Conservation (phyloP, 1,284 basidiomycete species). For the Agaricales sp. region DNA sequence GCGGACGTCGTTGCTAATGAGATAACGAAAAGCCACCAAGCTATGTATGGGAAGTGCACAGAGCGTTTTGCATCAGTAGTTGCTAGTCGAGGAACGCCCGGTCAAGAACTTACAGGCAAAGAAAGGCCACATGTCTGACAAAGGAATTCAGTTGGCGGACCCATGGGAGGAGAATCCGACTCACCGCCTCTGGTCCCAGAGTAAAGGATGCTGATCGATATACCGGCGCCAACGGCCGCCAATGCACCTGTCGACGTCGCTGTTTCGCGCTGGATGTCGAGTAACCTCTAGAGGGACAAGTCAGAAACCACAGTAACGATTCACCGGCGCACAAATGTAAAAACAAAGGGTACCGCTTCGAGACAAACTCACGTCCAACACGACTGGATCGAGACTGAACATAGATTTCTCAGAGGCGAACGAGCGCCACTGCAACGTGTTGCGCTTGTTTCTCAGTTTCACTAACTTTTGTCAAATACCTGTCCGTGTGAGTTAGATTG, state of each 20-base stretch:
- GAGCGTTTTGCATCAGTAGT: background rate
- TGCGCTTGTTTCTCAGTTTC: background rate
- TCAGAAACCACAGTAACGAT: background rate
- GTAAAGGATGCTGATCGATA: background rate
- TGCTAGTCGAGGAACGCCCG: background rate
- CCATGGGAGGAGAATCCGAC: background rate
- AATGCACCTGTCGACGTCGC: background rate
- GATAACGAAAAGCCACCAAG: background rate
- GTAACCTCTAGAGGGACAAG: background rate
- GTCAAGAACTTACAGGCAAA: background rate
- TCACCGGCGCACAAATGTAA: too few species aligned
- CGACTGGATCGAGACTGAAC: background rate
- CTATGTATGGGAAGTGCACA: too few species aligned
- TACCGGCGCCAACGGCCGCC: background rate
- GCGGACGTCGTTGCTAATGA: background rate
- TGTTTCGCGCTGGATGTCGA: background rate
- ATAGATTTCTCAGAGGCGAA: background rate
- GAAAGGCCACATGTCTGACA: conserved; percentile 1
- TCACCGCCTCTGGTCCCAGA: background rate
- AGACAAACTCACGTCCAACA: background rate
- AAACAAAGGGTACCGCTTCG: too few species aligned
- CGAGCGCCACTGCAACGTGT: background rate
- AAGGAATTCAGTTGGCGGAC: too few species aligned
- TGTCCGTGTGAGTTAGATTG: background rate
- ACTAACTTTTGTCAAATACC: background rate